These are phyloP conservation scores for Botrytis aclada DNA, from an alignment of 2,329 filamentous ascomycete species.

Conservation along the genomic window DNA sequence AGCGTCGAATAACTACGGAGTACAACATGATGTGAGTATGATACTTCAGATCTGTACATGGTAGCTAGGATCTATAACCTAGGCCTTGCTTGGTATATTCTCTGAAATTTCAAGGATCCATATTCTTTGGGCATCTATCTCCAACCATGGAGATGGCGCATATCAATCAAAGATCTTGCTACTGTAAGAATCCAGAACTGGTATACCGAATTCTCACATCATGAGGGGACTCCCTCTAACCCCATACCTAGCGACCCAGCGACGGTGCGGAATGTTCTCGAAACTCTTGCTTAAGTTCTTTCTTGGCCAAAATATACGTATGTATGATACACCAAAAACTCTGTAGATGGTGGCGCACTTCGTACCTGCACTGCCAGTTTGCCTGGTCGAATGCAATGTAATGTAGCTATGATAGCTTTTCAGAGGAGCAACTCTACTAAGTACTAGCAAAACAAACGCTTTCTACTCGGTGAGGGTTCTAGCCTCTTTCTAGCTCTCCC, in stretches of 20 bases:
- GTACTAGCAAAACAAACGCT: neutral
- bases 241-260: neutral
- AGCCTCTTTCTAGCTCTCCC: neutral
- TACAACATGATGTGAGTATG: neutral
- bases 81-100: neutral
- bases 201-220: neutral
- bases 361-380: neutral
- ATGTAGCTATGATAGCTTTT: constrained; percentile 1
- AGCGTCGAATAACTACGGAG: neutral
- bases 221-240: neutral
- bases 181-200: neutral
- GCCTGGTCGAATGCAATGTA: neutral
- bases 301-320: neutral
- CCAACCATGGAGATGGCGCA: neutral
- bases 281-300: neutral
- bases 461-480: constrained; percentile 8
- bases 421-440: neutral
- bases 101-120: neutral
- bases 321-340: neutral
- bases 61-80: neutral
- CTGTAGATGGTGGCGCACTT: constrained; percentile 1
- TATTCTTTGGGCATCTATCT: neutral
- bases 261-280: neutral
- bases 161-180: neutral
- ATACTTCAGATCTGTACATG: neutral